A percentile compares a stretch with the other conserved stretches of the same genome.
Conservation (phyloP, 306 rosid genomes). For the Glycyrrhiza uralensis region DNA sequence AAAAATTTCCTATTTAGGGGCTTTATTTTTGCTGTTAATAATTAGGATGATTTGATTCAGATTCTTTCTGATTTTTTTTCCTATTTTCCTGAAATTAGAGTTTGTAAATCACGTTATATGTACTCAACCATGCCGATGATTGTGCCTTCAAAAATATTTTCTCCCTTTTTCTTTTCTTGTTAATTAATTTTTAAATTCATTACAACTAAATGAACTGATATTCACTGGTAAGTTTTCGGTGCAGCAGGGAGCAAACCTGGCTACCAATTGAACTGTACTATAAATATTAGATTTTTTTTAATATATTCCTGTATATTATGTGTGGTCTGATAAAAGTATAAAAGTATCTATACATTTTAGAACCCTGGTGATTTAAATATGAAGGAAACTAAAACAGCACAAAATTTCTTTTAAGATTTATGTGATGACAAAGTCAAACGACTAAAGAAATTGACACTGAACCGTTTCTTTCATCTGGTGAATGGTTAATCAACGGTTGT, state of each 20-base stretch:
- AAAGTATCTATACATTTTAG: neutral
- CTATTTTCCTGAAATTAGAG: neutral
- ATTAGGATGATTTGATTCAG: neutral
- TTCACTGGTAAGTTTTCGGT: neutral
- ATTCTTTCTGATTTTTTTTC: slow-evolving; percentile 2
- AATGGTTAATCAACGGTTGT: slow-evolving; percentile 5
- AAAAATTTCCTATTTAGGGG: neutral
- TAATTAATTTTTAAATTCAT: neutral
- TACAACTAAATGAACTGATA: neutral
- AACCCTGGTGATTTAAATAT: neutral
- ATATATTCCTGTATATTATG: neutral
- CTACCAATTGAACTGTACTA: neutral
- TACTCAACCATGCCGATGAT: neutral
- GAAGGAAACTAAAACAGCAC: slow-evolving; percentile 8
- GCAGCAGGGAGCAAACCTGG: neutral
- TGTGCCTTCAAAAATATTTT: neutral
- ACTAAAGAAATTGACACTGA: neutral
- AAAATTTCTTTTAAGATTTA: slow-evolving; percentile 6
- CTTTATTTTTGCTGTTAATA: neutral
- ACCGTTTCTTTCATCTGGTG: slow-evolving; percentile 9
- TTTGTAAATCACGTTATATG: neutral
- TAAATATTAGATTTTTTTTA: neutral
- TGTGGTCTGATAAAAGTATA: neutral
- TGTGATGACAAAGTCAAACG: neutral
- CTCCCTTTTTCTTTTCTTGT: neutral